Evolutionary conservation across 2,329 filamentous ascomycete genomes (phyloP).

Genomic region (Fusarium sp.): DNA sequence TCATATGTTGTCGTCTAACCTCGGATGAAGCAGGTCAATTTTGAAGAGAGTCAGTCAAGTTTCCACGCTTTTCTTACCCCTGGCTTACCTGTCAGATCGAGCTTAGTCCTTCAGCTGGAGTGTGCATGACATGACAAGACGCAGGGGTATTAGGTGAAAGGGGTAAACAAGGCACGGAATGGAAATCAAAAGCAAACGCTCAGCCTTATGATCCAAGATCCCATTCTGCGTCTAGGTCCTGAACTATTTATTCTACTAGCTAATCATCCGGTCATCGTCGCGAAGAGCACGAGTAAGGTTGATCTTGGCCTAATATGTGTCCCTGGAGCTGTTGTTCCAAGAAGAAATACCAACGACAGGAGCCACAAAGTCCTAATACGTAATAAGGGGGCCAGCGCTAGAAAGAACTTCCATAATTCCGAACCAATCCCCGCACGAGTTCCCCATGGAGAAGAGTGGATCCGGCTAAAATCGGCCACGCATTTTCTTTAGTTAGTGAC

Average conservation of each 20-base stretch:
- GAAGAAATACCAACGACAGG: neutral
- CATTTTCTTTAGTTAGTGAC: neutral
- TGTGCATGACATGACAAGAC: neutral
- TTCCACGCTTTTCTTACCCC: neutral
- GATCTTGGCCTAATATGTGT: neutral
- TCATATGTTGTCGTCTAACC: neutral
- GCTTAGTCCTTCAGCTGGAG: neutral
- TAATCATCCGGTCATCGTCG: neutral
- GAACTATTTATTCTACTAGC: neutral
- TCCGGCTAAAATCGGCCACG: neutral
- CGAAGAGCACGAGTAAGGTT: neutral
- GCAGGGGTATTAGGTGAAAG: neutral
- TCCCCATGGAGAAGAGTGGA: conserved; percentile 26
- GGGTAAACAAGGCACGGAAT: neutral
- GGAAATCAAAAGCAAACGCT: neutral
- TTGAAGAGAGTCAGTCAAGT: neutral
- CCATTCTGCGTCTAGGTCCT: neutral
- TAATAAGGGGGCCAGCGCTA: conserved; percentile 9
- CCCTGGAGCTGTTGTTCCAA: conserved; percentile 2
- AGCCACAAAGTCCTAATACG: neutral
- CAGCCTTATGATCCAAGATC: neutral
- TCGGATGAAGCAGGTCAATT: neutral
- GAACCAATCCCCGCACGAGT: conserved; percentile 27
- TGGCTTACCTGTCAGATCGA: neutral
- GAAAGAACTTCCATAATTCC: neutral